Evolutionary conservation across 208 protist species (phyloP).

Genomic region (Trypanosoma cruzi): DNA sequence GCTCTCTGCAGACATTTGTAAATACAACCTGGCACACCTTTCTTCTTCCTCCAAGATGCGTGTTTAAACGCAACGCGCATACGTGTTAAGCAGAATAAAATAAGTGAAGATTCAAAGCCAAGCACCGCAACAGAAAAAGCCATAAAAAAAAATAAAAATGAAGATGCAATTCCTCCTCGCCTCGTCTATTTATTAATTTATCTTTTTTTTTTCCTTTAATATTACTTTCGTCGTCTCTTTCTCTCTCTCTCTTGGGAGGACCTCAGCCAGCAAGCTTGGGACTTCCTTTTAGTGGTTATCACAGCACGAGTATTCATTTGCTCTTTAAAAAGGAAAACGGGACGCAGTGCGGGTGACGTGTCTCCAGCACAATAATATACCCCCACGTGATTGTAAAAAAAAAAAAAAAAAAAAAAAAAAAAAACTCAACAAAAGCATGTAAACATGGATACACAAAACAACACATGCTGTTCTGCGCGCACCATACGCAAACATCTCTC

Average conservation of each 20-base stretch:
- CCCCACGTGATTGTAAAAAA: background rate
- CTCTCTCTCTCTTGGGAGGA: background rate
- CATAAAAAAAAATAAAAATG: background rate
- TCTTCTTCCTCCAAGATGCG: background rate
- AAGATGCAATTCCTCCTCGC: no score
- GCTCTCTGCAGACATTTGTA: slow-evolving; percentile 43
- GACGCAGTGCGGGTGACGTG: background rate
- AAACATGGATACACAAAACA: background rate
- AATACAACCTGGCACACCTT: background rate
- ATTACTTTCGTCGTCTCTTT: background rate
- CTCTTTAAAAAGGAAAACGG: background rate
- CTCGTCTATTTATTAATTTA: no score
- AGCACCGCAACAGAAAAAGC: background rate
- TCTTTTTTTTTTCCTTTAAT: background rate
- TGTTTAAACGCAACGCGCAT: background rate
- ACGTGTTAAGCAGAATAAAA: background rate
- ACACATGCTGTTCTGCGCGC: background rate
- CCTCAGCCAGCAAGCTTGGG: background rate
- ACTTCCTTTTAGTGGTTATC: slow-evolving; percentile 2
- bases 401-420: background rate
- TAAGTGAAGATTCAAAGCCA: background rate
- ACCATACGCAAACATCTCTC: background rate
- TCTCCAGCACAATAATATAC: background rate
- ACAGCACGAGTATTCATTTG: background rate
- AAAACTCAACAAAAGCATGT: background rate